Evolutionary conservation across 1,139 yeast genomes (phyloP), one percentile per base, ranked within the genome.

Genomic region (Arxiozyma heterogenica): DNA sequence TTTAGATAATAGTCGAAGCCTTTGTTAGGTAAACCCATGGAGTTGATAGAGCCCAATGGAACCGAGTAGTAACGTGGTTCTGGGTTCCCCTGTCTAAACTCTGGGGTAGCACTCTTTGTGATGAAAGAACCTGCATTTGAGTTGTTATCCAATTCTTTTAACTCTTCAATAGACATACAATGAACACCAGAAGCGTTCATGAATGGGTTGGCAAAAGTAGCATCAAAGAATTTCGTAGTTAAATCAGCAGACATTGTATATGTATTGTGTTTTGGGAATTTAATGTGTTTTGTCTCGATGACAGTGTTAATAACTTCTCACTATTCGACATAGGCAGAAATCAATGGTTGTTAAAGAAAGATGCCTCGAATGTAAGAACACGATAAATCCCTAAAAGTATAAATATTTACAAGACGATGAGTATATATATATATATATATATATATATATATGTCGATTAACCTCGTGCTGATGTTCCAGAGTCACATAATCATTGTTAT

Each of bases 161-260:
- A 49, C 47, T 64, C 67, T 8, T 55, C 49, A 8, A 55, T 55
- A 18, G 59, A 57, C 67, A 62, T 61, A 53, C 68, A 64, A 53
- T 64, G 64, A 44, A 64, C 68, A 47, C 68, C 68, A 2, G 67
- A 64, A 3, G 68, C 68, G 46, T 64, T 64, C 67, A 64, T 64
- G 18, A 64, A 60, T 15, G 68, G 68, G 47, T 63, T 64, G 39
- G 57, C 59, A 49, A 57, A 64, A 21, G 54, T 54, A 23, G 51
- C 53, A 44, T 54, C 55, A 44, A 59, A 52, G 51, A 64, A 63
- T n/a, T 52, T 51, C 9, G 65, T 63, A 18, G 55, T 51, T 51
- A 64, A 52, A 27, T 49, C 51, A 21, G 51, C 51, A 34, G 51
- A 30, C 51, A 49, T 49, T 4, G 20, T 41, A 2, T 20, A 8